These are phyloP conservation scores for Coniochaeta sp. DNA, from an alignment of 2,329 filamentous ascomycete genomes.

Conservation along the genomic window DNA sequence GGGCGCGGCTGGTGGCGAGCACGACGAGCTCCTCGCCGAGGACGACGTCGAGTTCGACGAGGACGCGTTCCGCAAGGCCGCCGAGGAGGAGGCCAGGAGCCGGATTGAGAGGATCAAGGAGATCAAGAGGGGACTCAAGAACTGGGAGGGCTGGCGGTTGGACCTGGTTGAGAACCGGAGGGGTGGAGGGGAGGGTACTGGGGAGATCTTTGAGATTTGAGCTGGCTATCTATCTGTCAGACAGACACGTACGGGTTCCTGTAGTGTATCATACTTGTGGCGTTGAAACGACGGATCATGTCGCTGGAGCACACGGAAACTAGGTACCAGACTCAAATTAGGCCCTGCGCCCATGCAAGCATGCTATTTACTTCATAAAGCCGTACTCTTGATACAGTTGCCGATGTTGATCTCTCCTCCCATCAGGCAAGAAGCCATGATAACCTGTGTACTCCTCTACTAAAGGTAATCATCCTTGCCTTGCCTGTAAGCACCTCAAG, in stretches of 20 bases:
- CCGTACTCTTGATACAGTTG: not conserved
- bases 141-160: conserved; percentile 61
- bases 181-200: conserved; percentile 51
- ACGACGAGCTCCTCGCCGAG: conserved; percentile 33
- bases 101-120: conserved; percentile 57
- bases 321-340: not conserved
- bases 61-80: conserved; percentile 55
- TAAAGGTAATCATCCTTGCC: not conserved
- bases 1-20: conserved; percentile 23
- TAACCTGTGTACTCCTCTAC: not conserved
- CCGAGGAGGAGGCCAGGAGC: conserved; percentile 53
- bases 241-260: not conserved
- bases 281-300: not conserved
- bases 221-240: not conserved
- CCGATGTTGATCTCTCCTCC: not conserved
- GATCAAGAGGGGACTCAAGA: conserved; percentile 55
- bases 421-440: not conserved
- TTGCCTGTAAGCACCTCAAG: not conserved
- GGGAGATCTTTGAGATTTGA: conserved; percentile 59
- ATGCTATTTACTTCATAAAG: conserved; percentile 1
- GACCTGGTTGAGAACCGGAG: conserved; percentile 55
- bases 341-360: not conserved
- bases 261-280: not conserved
- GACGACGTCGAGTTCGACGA: conserved; percentile 60
- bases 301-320: not conserved